Evolutionary conservation across 139 green algal genomes (phyloP), one percentile per base, ranked within the genome.

Genomic region (Coccomyxa sp.): DNA sequence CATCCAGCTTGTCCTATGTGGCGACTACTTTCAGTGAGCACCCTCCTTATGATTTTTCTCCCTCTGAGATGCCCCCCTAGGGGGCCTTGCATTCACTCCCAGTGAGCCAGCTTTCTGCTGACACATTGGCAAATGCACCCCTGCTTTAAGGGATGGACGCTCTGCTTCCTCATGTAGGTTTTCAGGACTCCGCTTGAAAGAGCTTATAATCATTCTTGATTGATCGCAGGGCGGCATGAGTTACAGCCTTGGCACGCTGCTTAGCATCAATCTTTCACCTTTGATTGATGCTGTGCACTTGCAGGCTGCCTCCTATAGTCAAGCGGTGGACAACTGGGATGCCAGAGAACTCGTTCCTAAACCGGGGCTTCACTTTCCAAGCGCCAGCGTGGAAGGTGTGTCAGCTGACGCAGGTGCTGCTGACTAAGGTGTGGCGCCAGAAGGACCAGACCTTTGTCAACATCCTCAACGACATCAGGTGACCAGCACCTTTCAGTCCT

Each of bases 351-450:
- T n/a, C 85, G 10, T 94, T 94, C 90, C 84, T 91, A 38, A 94
- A 94, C 82, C 90, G 90, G 58, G 91, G 92, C 78, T 94, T 85
- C 79, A 86, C 90, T 11, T 95, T 95, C 83, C 91, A 95, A 83
- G 82, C 81, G 71, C 87, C 91, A 60, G 87, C 89, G 38, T 95
- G 92, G 92, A 58, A 59, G 7, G 28, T 32, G 0, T 90, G 85
- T 86, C 60, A 87, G 3, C 81, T 94, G 18, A 18, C 90, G 17
- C 75, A 89, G 27, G 86, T 91, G 17, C 80, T 94, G 78, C 90
- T 94, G 13, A 92, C 86, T 15, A 90, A 93, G 87, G 90, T 95
- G 71, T 94, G 88, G 82, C 82, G 92, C 10, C 92, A 95, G 83
- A 63, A 82, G 0, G 51, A 75, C 23, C 77, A 83, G 13, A 0